A percentile compares a stretch with the other conserved stretches of the same genome.
These are phyloP conservation scores for Brachypodium distachyon DNA, from an alignment of 202 grass and related monocot genomes.

Conservation along the genomic window DNA sequence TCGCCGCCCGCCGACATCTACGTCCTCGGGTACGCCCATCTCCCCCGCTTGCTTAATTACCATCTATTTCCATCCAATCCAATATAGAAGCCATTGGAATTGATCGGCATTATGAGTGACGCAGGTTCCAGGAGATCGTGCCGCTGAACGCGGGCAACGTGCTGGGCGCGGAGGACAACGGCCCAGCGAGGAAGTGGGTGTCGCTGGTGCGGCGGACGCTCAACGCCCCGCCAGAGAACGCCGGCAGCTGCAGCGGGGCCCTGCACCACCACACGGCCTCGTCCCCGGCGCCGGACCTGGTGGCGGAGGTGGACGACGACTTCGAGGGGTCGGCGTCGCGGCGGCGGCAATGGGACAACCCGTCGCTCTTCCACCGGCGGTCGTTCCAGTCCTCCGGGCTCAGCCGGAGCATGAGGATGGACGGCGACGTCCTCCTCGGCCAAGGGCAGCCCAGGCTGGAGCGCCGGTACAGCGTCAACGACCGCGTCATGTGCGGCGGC, in stretches of 20 bases:
- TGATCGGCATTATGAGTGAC: not conserved
- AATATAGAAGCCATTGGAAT: too few relatives aligned
- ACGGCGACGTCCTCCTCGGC: slow-evolving; percentile 62
- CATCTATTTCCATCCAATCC: too few relatives aligned
- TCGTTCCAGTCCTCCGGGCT: slow-evolving; percentile 89
- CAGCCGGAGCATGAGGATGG: slow-evolving; percentile 83
- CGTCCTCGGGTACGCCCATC: slow-evolving; percentile 56
- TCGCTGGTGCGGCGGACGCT: slow-evolving; percentile 78
- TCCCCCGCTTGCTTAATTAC: too few relatives aligned
- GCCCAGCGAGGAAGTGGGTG: slow-evolving; percentile 94
- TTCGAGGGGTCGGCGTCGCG: slow-evolving; percentile 71
- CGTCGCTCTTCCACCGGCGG: slow-evolving; percentile 52
- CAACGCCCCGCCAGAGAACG: slow-evolving; percentile 64
- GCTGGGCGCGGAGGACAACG: slow-evolving; percentile 97
- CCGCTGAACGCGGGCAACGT: slow-evolving; percentile 92
- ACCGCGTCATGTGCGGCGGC: slow-evolving; percentile 71
- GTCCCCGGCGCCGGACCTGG: slow-evolving; percentile 59
- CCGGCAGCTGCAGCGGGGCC: slow-evolving; percentile 57
- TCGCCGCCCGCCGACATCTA: slow-evolving; percentile 89
- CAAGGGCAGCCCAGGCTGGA: slow-evolving; percentile 87
- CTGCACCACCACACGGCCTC: slow-evolving; percentile 83
- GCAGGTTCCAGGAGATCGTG: slow-evolving; percentile 97
- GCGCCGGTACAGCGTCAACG: slow-evolving; percentile 81
- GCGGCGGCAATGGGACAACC: slow-evolving; percentile 46
- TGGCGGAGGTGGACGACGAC: slow-evolving; percentile 84